Evolutionary conservation across 805 yeast genomes (phyloP).

Genomic region (Wickerhamomyces hampshirensis): DNA sequence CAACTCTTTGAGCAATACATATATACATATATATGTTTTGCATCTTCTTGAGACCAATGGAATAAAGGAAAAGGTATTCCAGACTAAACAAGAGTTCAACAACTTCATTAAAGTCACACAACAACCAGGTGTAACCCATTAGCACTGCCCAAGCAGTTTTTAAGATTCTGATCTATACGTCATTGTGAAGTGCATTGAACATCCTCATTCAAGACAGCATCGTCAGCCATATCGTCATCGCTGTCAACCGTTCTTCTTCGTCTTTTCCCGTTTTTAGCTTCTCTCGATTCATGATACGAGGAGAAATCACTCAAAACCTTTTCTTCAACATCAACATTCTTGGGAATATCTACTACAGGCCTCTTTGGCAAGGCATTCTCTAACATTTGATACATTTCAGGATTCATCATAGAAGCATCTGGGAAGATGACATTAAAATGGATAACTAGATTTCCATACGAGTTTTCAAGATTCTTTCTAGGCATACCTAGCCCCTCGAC

Average conservation of each 20-base stretch:
- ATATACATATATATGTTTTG: too few species aligned
- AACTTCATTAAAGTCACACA: too few species aligned
- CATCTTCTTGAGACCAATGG: too few species aligned
- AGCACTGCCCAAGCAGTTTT: too few species aligned
- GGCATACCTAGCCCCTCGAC: constrained; percentile 63
- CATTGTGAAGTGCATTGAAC: neutral
- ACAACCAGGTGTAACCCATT: too few species aligned
- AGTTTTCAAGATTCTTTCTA: constrained; percentile 9
- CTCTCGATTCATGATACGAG: constrained; percentile 4
- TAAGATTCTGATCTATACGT: too few species aligned
- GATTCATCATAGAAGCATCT: constrained; percentile 54
- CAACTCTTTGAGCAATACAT: too few species aligned
- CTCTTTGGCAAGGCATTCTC: constrained; percentile 78
- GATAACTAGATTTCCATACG: constrained; percentile 51
- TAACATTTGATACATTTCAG: constrained; percentile 62
- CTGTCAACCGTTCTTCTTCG: constrained; percentile 4
- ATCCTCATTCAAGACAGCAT: neutral
- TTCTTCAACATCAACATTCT: constrained; percentile 55
- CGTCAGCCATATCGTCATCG: neutral
- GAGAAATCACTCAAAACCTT: constrained; percentile 26
- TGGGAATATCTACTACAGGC: constrained; percentile 53
- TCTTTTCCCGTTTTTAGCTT: constrained; percentile 7
- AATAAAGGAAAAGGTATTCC: too few species aligned
- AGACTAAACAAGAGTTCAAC: too few species aligned
- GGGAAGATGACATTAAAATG: constrained; percentile 61